Conservation (phyloP, 495 filamentous ascomycete genomes). For the Geopyxis carbonaria region DNA sequence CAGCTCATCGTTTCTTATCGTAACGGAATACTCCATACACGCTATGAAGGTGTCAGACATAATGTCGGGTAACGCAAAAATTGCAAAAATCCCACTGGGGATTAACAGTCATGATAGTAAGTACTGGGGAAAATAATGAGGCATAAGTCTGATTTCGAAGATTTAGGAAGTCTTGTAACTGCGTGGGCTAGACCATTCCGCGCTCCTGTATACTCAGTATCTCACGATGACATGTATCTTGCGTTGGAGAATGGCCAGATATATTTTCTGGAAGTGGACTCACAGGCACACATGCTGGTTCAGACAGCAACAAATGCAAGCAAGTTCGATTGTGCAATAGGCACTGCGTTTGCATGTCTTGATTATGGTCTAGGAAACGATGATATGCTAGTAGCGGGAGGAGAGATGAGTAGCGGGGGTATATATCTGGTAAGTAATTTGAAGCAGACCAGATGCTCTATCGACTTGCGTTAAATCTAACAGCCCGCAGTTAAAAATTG, state of each 20-base stretch:
- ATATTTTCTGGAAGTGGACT: conserved; percentile 45
- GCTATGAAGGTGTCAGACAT: conserved; percentile 23
- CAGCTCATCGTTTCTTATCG: conserved; percentile 21
- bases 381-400: conserved; percentile 64
- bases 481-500: conserved; percentile 21
- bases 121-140: conserved; percentile 1
- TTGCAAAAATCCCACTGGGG: conserved; percentile 17
- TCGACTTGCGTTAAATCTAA: not conserved
- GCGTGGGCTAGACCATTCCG: conserved; percentile 60
- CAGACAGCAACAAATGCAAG: conserved; percentile 38
- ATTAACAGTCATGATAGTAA: conserved; percentile 20
- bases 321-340: conserved; percentile 43
- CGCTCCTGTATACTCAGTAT: conserved; percentile 38
- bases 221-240: conserved; percentile 55
- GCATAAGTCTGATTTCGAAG: not conserved
- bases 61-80: conserved; percentile 16
- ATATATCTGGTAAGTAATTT: conserved; percentile 48
- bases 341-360: conserved; percentile 47
- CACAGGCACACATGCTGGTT: conserved; percentile 26
- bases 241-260: conserved; percentile 67
- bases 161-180: conserved; percentile 26
- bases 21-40: conserved; percentile 22
- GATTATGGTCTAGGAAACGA: conserved; percentile 34
- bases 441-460: not conserved
- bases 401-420: conserved; percentile 65